Base-by-base conservation (phyloP, 805 yeast genomes). In the Hemisphaericaspora nanyangensis region DNA sequence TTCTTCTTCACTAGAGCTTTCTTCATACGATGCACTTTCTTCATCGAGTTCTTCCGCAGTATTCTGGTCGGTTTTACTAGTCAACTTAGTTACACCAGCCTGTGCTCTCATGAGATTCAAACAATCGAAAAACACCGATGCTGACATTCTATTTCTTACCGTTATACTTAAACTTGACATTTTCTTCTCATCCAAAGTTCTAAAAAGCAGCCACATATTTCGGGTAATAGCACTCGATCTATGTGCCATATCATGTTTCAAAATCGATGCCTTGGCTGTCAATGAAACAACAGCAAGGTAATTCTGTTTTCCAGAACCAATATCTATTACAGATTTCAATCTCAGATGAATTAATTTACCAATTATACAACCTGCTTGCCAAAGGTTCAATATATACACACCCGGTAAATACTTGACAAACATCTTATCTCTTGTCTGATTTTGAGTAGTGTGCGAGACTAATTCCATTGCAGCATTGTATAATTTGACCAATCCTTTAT, bases 141-240 rank as follows among this genome's bases (percentile, higher is more conserved):
- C 96, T 7, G 95, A 77, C 95, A 88, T 84, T 49, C 99, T 75
- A 5, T 95, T 82, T 35, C 85, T 72, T 12, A 90, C 82, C 3
- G 74, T 74, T 4, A 85, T 79, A 29, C 67, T 63, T 22, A 64
- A 55, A 12, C 58, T 57, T 7, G 62, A 59, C 40, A 56, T 48
- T n/a, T 60, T 59, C 45, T 75, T 77, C 30, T 77, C 81, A 46
- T 80, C 77, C 49, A 89, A 65, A 4, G 82, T 73, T 36, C 82
- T 76, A 60, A 85, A 85, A 43, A 89, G 70, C 43, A 84, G 86
- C 99, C 99, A 91, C 69, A 89, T 82, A 54, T 89, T 89, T 52
- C 85, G 77, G 93, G 93, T 87, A 43, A 93, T 88, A 7, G 96
- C 96, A 33, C 95, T 81, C 0, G 95, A 85, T 48, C 98, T 75